Evolutionary conservation across 2,329 filamentous ascomycete genomes (phyloP), one percentile per base, ranked within the genome.

Genomic region (Fusarium sp.): DNA sequence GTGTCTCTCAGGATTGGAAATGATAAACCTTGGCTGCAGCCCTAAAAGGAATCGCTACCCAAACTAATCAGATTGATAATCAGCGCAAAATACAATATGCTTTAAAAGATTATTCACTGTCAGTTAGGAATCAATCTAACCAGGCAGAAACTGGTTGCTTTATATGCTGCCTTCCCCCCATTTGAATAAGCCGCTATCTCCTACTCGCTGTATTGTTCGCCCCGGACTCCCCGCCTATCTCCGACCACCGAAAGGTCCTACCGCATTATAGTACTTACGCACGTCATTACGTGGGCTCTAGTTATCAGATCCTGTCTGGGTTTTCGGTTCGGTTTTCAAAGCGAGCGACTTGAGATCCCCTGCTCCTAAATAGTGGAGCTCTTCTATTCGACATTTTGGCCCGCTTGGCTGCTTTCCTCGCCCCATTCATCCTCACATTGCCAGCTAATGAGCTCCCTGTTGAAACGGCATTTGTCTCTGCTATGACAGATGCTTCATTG

Each of bases 191-290:
- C 74, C 72, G 71, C 65, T 58, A 59, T 66, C 45, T 69, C 16
- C 38, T 33, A 29, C 52, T 73, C 72, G 72, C 72, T 74, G 25
- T 73, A 65, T 70, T 74, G 40, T 35, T 47, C 60, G 59, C 56
- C 27, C 31, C 59, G n/a, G 22, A 42, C 33, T 25, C 50, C 20
- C 63, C 57, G 72, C 52, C 69, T 75, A 73, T 57, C 66, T 75
- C 72, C 72, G 66, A 74, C 42, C 62, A 45, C 71, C 71, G 65
- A 74, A 60, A 50, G 27, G 22, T 61, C 57, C 18, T n/a, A 18
- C 47, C 45, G 20, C 57, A 60, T 69, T 29, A 47, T 36, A 36
- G 35, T 18, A 29, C 47, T 52, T 29, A n/a, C 33, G 38, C 61
- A 71, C 68, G 58, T 62, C 71, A 74, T 74, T 65, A 42, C 63